Evolutionary conservation across 2,329 filamentous ascomycete species (phyloP).

Genomic region (Botrytis squamosa): DNA sequence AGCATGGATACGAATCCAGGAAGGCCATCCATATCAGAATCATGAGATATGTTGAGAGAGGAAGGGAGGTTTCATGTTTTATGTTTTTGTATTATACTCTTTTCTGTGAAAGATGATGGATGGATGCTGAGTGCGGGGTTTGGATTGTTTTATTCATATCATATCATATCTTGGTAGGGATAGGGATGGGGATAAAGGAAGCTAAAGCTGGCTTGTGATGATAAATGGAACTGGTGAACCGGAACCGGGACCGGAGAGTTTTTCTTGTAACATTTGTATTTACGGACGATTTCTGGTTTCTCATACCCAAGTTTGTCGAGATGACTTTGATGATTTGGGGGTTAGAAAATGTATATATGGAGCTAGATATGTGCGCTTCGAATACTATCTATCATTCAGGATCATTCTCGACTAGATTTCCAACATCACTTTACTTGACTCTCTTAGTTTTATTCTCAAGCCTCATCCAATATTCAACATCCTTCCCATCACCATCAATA

Average conservation of each 20-base stretch:
- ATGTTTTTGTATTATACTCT: too few species aligned
- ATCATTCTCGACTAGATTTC: neutral
- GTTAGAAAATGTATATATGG: neutral
- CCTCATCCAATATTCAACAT: neutral
- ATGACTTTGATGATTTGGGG: neutral
- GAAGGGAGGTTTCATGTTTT: too few species aligned
- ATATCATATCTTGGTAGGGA: too few species aligned
- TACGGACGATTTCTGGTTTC: neutral
- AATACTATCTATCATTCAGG: neutral
- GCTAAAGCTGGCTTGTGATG: neutral
- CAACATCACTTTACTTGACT: neutral
- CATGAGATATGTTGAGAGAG: neutral
- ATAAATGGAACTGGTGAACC: neutral
- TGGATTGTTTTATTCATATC: neutral
- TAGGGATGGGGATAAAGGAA: too few species aligned
- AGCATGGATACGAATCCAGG: neutral
- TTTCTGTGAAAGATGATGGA: neutral
- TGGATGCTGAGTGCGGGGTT: neutral
- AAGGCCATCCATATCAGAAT: neutral
- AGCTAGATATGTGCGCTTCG: neutral
- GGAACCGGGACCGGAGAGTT: neutral
- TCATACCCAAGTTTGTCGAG: neutral
- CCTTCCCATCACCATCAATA: neutral
- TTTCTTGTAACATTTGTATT: neutral
- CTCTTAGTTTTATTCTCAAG: neutral